Evolutionary conservation across 2,329 filamentous ascomycete genomes (phyloP).

Genomic region (Celoporthe dispersa): DNA sequence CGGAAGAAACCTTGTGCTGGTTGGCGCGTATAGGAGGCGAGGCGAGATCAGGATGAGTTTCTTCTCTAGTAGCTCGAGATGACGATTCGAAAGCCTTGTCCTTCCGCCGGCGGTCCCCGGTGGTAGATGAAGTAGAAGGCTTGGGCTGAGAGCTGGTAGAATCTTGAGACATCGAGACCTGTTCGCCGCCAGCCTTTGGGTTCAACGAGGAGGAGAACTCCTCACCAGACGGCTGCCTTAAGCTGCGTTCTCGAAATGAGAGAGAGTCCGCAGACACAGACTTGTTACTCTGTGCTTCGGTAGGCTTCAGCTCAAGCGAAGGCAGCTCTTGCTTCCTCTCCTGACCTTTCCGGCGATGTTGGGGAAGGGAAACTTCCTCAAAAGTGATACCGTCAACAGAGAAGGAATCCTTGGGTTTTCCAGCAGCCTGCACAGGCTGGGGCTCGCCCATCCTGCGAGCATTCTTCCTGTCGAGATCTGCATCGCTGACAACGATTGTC

Average conservation of each 20-base stretch:
- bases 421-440: neutral
- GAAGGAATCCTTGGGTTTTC: neutral
- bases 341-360: neutral
- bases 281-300: neutral
- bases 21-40: neutral
- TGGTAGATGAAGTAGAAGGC: neutral
- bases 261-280: neutral
- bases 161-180: neutral
- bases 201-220: neutral
- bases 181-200: neutral
- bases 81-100: neutral
- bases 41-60: neutral
- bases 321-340: neutral
- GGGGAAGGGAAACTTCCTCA: neutral
- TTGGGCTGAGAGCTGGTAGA: neutral
- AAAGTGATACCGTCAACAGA: neutral
- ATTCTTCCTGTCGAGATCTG: neutral
- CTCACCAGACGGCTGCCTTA: neutral
- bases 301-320: neutral
- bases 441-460: neutral
- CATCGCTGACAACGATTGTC: neutral
- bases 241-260: slow-evolving; percentile 1
- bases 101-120: neutral
- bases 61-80: neutral
- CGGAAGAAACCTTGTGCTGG: neutral